A percentile compares a stretch with the other conserved stretches of the same genome.
Conservation (phyloP, 1,284 basidiomycete species). For the Athelia sp. region DNA sequence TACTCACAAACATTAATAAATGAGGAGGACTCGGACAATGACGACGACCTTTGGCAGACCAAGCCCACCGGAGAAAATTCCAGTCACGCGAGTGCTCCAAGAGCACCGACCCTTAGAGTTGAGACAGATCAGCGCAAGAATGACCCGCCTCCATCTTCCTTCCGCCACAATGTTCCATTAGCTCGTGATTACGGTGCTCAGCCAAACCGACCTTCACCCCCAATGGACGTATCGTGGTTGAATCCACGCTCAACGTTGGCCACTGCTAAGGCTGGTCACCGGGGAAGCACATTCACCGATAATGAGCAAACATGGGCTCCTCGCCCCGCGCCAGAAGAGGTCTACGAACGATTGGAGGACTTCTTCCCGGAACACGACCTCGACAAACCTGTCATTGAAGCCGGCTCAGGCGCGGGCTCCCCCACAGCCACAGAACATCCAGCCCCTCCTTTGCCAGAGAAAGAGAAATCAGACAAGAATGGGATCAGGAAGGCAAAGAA, state of each 20-base stretch:
- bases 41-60: background rate
- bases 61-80: background rate
- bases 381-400: constrained; percentile 93
- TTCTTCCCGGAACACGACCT: constrained; percentile 97
- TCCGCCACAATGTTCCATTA: constrained; percentile 2
- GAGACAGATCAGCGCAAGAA: background rate
- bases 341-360: constrained; percentile 90
- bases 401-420: constrained; percentile 71
- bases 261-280: constrained; percentile 25
- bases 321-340: constrained; percentile 89
- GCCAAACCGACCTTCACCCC: constrained; percentile 56
- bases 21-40: background rate
- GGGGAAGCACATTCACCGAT: constrained; percentile 58
- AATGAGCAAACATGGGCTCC: constrained; percentile 73
- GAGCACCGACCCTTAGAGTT: background rate
- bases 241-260: constrained; percentile 6
- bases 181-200: constrained; percentile 21
- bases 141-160: background rate
- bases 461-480: constrained; percentile 37
- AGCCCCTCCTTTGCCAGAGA: constrained; percentile 26
- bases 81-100: background rate
- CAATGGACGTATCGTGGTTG: constrained; percentile 59
- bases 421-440: constrained; percentile 65
- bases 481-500: constrained; percentile 52
- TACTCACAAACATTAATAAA: background rate